phyloP scores from a whole-genome alignment of 805 yeast genomes.

The Candida maris region DNA sequence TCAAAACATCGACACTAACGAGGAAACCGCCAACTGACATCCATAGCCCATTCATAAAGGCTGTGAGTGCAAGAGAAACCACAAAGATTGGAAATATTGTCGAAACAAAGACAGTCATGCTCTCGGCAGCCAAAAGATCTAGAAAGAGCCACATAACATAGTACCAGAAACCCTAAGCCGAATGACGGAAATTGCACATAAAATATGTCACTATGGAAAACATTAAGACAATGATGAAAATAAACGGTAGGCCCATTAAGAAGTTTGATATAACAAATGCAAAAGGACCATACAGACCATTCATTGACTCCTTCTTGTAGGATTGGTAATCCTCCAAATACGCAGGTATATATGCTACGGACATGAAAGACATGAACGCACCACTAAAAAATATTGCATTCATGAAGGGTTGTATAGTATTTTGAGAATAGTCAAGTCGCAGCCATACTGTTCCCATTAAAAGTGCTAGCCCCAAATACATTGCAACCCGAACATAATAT shows the following conservation, averaged over 20 bases:
- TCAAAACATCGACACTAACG: constrained; percentile 33
- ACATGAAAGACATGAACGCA: constrained; percentile 44
- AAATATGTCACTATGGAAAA: constrained; percentile 35
- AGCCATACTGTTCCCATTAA: constrained; percentile 40
- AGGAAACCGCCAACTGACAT: constrained; percentile 42
- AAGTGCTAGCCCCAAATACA: constrained; percentile 39
- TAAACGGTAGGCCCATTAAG: constrained; percentile 35
- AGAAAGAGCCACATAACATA: constrained; percentile 38
- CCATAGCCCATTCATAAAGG: constrained; percentile 42
- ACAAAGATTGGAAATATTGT: constrained; percentile 36
- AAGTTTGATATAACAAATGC: constrained; percentile 36
- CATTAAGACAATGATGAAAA: constrained; percentile 31
- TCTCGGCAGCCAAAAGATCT: constrained; percentile 39
- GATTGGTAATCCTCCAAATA: constrained; percentile 33
- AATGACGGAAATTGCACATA: constrained; percentile 30
- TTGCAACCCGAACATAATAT: constrained; percentile 34
- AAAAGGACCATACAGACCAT: constrained; percentile 37
- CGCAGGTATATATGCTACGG: constrained; percentile 40
- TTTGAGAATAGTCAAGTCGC: constrained; percentile 25
- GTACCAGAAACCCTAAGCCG: constrained; percentile 32
- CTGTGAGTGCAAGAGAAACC: constrained; percentile 36
- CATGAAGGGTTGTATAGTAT: constrained; percentile 29
- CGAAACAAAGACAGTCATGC: constrained; percentile 36
- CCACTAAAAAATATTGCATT: constrained; percentile 38
- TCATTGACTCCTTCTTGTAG: constrained; percentile 32